A percentile compares a stretch with the other conserved stretches of the same genome.
phyloP scores from a whole-genome alignment of 768 basidiomycete genomes.

The Gymnopilus dilepis region DNA sequence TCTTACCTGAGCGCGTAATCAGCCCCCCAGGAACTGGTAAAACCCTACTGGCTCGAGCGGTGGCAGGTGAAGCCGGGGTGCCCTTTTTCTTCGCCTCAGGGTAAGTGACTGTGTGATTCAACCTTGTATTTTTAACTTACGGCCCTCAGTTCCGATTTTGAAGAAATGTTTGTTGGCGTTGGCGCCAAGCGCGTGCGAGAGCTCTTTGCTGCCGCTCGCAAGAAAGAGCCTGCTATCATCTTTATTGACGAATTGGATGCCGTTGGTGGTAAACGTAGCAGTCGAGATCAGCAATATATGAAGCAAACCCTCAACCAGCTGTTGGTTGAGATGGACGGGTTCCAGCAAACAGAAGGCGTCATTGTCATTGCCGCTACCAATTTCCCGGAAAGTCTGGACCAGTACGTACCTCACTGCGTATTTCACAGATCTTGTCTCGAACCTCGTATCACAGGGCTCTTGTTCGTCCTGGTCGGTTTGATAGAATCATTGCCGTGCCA shows the following conservation, averaged over 20 bases:
- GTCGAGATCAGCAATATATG: slow-evolving; percentile 86
- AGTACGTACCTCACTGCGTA: slow-evolving; percentile 50
- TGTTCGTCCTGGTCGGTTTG: slow-evolving; percentile 95
- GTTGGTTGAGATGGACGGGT: slow-evolving; percentile 97
- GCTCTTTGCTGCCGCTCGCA: slow-evolving; percentile 91
- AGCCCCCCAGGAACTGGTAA: slow-evolving; percentile 94
- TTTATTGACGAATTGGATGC: slow-evolving; percentile 98
- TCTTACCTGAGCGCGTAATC: slow-evolving; percentile 15
- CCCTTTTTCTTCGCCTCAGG: slow-evolving; percentile 98
- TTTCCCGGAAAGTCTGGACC: slow-evolving; percentile 93
- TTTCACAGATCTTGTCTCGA: slow-evolving; percentile 12
- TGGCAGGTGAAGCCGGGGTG: slow-evolving; percentile 97
- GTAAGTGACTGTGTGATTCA: slow-evolving; percentile 39
- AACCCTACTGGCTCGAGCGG: slow-evolving; percentile 95
- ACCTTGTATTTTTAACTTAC: slow-evolving; percentile 15
- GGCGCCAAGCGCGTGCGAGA: slow-evolving; percentile 96
- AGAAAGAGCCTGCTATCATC: slow-evolving; percentile 95
- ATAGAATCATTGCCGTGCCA: slow-evolving; percentile 90
- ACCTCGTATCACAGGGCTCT: slow-evolving; percentile 67
- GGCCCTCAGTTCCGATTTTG: slow-evolving; percentile 80
- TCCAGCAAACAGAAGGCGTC: slow-evolving; percentile 90
- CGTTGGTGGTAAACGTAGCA: slow-evolving; percentile 87
- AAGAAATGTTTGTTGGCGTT: slow-evolving; percentile 97
- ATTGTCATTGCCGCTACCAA: slow-evolving; percentile 98
- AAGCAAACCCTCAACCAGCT: slow-evolving; percentile 96